phyloP scores from a whole-genome alignment of 108 stramenopile species.

The Skeletonema marinoi region DNA sequence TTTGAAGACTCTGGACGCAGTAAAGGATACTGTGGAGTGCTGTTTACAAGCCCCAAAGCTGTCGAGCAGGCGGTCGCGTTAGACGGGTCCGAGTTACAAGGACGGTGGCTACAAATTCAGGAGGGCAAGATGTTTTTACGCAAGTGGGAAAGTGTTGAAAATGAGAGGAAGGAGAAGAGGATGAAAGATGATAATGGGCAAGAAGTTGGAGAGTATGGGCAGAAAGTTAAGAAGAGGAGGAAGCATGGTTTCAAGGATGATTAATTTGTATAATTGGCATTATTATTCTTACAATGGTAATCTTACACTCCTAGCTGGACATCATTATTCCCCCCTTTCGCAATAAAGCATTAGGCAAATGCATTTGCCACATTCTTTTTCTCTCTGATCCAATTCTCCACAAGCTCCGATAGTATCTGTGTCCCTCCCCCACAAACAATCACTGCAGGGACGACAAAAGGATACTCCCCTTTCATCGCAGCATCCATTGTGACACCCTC shows the following conservation, averaged over 20 bases:
- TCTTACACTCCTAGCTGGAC: not conserved
- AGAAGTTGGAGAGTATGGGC: constrained; percentile 36
- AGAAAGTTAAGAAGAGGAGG: constrained; percentile 37
- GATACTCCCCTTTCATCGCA: constrained; percentile 22
- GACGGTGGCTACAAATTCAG: constrained; percentile 63
- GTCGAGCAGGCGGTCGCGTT: constrained; percentile 52
- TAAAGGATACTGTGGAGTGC: constrained; percentile 81
- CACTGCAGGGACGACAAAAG: constrained; percentile 9
- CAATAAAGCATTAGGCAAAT: not conserved
- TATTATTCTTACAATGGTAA: not conserved
- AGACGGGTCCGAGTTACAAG: constrained; percentile 55
- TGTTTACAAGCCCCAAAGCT: constrained; percentile 73
- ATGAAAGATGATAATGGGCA: constrained; percentile 4
- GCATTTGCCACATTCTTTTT: constrained; percentile 24
- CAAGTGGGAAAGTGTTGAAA: constrained; percentile 50
- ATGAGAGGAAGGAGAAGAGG: constrained; percentile 11
- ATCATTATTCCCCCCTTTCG: not conserved
- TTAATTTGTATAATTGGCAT: not conserved
- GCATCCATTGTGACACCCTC: constrained; percentile 4
- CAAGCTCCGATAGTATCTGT: constrained; percentile 21
- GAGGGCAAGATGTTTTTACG: constrained; percentile 66
- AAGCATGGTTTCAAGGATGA: constrained; percentile 31
- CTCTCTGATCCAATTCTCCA: constrained; percentile 16
- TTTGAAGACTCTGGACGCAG: constrained; percentile 78
- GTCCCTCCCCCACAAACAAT: constrained; percentile 30